Conservation (phyloP, 169 alveolate species). For the Condylostoma magnum region DNA sequence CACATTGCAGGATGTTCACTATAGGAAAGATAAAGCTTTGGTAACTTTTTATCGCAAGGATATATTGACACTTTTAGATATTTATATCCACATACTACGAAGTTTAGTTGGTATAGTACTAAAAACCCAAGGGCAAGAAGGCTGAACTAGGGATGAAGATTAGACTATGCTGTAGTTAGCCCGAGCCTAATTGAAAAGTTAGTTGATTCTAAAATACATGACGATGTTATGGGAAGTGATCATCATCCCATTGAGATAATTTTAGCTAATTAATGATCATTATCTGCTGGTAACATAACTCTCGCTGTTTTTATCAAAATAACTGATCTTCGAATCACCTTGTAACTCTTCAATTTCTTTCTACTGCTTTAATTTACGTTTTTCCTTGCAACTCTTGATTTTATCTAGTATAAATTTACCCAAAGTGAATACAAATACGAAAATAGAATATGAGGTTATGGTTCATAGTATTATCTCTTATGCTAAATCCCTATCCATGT, state of each 20-base stretch:
- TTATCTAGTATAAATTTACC: too few species aligned
- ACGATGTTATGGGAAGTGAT: slow-evolving; percentile 15
- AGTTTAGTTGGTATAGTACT: slow-evolving; percentile 65
- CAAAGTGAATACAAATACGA: too few species aligned
- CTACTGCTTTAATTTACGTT: too few species aligned
- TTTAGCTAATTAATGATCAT: too few species aligned
- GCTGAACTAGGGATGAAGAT: slow-evolving; percentile 78
- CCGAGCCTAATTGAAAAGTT: not conserved
- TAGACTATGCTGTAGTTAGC: slow-evolving; percentile 66
- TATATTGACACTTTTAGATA: slow-evolving; percentile 73
- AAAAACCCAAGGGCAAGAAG: slow-evolving; percentile 45
- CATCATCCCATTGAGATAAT: slow-evolving; percentile 22
- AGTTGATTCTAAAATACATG: not conserved
- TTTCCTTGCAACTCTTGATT: too few species aligned
- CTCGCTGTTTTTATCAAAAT: too few species aligned
- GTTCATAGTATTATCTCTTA: too few species aligned
- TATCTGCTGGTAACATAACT: too few species aligned
- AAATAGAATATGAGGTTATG: too few species aligned
- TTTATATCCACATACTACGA: slow-evolving; percentile 54
- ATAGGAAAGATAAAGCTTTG: slow-evolving; percentile 68
- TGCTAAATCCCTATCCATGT: too few species aligned
- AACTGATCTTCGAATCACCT: too few species aligned
- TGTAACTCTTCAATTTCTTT: too few species aligned
- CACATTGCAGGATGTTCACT: slow-evolving; percentile 66
- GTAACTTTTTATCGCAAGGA: slow-evolving; percentile 44